Base-by-base conservation (phyloP, 345 rosid species). In the Salix exigua region DNA sequence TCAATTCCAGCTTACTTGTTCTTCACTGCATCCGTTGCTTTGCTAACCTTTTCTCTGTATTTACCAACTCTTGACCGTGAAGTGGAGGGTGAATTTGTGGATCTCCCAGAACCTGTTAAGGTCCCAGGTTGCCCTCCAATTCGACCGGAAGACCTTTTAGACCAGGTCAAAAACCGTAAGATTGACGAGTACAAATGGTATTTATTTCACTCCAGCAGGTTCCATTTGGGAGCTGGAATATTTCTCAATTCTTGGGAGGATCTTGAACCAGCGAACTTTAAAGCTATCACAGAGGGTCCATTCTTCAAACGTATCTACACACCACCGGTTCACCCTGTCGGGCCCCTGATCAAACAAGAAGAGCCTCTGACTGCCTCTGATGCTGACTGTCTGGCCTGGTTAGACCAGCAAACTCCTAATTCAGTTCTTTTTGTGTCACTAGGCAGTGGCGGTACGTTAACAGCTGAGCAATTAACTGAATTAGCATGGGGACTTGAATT, bases 361-460 rank as follows among this genome's bases (percentile, higher is more conserved):
- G 79, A 75, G 48, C 11, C 73, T 5, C 5, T 46, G 31, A 64
- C 73, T 71, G 68, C 9, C 12, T 26, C 42, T 0, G 77, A 44
- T 23, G 11, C n/a, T 5, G 73, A 75, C 8, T 51, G 61, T 1
- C 48, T 75, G 12, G 30, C 35, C 2, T 80, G 83, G 83, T 60
- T 80, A 35, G 83, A 80, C 28, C 48, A 72, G 21, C 83, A 76
- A 46, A 77, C 73, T 17, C 63, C 16, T 5, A 26, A 67, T 8
- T 80, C 83, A 23, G 80, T 80, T 40, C 73, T 76, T 19, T 72
- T 50, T 21, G 70, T 72, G 33, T 35, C 79, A 14, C 73, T 80
- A 5, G 79, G 83, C 2, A 80, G 83, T 61, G 83, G 79, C 0
- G 83, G 83, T 5, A 75, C 83, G 9, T 48, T 80, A 50, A 30